Base-by-base conservation (phyloP, 2,329 filamentous ascomycete species). In the Leptoxyphium fumago region DNA sequence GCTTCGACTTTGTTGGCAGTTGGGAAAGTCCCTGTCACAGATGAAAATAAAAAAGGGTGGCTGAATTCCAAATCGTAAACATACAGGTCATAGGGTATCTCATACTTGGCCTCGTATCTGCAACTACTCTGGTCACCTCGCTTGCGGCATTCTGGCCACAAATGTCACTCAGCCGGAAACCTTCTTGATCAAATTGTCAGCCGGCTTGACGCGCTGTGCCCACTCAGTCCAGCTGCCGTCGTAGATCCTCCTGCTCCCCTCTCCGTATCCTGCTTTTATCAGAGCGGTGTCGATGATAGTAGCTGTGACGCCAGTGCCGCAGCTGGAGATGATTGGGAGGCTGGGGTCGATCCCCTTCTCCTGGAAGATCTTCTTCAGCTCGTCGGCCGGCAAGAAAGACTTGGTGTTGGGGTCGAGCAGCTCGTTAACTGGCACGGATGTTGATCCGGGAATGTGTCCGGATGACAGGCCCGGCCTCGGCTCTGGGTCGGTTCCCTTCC, bases 271-370 rank as follows among this genome's bases (percentile, higher is more conserved):
- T 17, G 88, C 85, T 62, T 86, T 79, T 28, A 77, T 77, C 43
- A 98, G 66, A 2, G 87, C 91, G 32, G 87, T 82, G 59, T 98
- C 91, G 38, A 98, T 77, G 38, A 95, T 77, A 14, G 84, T 85
- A 7, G 91, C 91, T 10, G 88, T 96, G 42, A 98, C 89, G 29
- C 91, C 91, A 6, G 88, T 95, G 10, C 91, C 91, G 56, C 91
- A 98, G 55, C 77, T 89, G 41, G 78, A 83, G 54, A 96, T 82
- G 52, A 95, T 84, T 2, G 88, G 83, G 61, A 81, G 86, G 26
- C 72, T 70, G 0, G 82, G 77, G 58, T 94, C 80, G 8, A 98
- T 68, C 0, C 86, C 82, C 59, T 82, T 89, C n/a, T 72, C 69
- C 60, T 82, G 70, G 56, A 98, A 91, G 13, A 96, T 60, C 56